These are phyloP conservation scores for Ascochyta viciae-villosae DNA, from an alignment of 2,329 filamentous ascomycete species.

Conservation along the genomic window DNA sequence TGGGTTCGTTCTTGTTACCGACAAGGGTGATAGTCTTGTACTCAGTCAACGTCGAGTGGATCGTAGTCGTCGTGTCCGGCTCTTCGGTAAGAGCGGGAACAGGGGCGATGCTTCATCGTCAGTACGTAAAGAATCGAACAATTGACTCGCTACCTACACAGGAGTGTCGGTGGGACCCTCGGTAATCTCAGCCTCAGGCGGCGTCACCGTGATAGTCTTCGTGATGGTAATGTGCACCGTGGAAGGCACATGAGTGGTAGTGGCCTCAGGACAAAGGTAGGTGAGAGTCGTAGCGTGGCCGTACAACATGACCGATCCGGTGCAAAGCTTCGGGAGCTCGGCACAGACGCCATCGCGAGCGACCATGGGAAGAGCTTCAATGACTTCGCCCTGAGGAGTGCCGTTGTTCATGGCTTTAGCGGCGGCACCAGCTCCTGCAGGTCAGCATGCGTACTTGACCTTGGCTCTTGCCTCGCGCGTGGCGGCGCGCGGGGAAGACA, in stretches of 20 bases:
- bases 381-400: slow-evolving; percentile 7
- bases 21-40: slow-evolving; percentile 18
- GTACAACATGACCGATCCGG: slow-evolving; percentile 23
- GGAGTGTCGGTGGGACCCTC: background rate
- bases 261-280: slow-evolving; percentile 30
- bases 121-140: background rate
- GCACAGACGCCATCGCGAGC: slow-evolving; percentile 19
- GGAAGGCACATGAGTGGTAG: slow-evolving; percentile 3
- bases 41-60: slow-evolving; percentile 23
- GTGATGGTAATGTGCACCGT: slow-evolving; percentile 30
- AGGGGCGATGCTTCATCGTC: background rate
- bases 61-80: slow-evolving; percentile 23
- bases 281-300: slow-evolving; percentile 29
- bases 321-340: slow-evolving; percentile 31
- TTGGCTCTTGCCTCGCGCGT: background rate
- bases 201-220: slow-evolving; percentile 24
- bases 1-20: background rate
- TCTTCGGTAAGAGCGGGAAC: background rate
- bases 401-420: slow-evolving; percentile 16
- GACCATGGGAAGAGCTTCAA: slow-evolving; percentile 8
- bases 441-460: slow-evolving; percentile 3
- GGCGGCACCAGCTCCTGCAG: slow-evolving; percentile 16
- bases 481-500: background rate
- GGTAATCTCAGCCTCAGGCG: background rate
- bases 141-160: background rate